phyloP scores from a whole-genome alignment of 2,329 filamentous ascomycete species.

The Pseudogymnoascus destructans region DNA sequence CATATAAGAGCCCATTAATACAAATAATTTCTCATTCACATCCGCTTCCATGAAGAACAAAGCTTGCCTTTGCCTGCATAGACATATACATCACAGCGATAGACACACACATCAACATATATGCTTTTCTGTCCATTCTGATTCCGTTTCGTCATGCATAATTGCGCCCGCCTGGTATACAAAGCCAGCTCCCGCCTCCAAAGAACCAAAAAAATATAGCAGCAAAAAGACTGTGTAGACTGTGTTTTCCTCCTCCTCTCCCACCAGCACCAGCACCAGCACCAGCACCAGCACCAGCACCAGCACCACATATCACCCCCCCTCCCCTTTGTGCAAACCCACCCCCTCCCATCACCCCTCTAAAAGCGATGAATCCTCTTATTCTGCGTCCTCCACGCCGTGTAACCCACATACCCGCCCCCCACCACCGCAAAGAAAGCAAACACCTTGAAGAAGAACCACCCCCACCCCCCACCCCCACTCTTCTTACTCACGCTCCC shows the following conservation, averaged over 20 bases:
- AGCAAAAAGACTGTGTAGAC: background rate
- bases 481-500: slow-evolving; percentile 13
- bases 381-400: slow-evolving; percentile 52
- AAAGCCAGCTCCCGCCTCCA: background rate
- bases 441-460: slow-evolving; percentile 72
- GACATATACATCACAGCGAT: background rate
- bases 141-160: background rate
- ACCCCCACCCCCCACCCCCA: slow-evolving; percentile 39
- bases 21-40: background rate
- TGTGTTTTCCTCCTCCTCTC: background rate
- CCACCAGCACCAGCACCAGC: background rate
- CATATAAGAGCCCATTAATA: background rate
- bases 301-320: background rate
- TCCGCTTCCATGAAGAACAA: background rate
- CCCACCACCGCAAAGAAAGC: slow-evolving; percentile 57
- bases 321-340: background rate
- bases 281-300: too few relatives aligned
- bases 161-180: slow-evolving; percentile 1
- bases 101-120: background rate
- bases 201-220: background rate
- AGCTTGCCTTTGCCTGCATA: background rate
- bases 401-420: slow-evolving; percentile 76
- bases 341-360: background rate
- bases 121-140: background rate
- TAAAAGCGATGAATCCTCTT: slow-evolving; percentile 25